Evolutionary conservation across 257 asterid species (phyloP), one percentile per base, ranked within the genome.

Genomic region (Solanum verrucosum): DNA sequence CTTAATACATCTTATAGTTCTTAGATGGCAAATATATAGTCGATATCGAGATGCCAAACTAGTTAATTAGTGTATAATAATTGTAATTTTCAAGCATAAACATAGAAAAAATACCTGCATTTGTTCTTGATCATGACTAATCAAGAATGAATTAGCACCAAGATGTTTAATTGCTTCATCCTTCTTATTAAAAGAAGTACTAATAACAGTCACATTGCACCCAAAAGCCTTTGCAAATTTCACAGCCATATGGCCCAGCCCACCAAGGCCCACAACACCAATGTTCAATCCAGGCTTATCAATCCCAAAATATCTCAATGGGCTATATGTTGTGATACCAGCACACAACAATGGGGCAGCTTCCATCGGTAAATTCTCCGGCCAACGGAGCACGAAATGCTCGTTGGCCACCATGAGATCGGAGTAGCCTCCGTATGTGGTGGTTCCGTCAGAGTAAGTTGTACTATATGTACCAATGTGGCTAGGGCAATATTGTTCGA

Each of bases 201-300:
- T 94, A 33, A 94, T 92, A 2, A 94, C 93, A 0, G 93, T 94
- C 31, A 93, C 94, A 83, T 77, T 90, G 35, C 88, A 46, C 1
- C 95, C 97, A 23, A 93, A 94, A 23, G 97, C 95, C 88, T 93
- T 93, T 2, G 95, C 97, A 40, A 93, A 94, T 86, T 94, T 94
- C 13, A 92, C 97, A 3, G 95, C 94, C 7, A 93, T 60, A 87
- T 93, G 96, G 59, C 95, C 95, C 8, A 94, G 89, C 4, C 96
- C 95, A 27, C 96, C 96, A 27, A 94, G 93, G 23, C 97, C 95
- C 0, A 92, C 95, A 29, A 93, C 87, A 6, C 95, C 97, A 14
- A 93, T 84, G 23, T 88, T 87, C 78, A 88, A 25, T 5, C 95
- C 95, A 3, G 94, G 93, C 87, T 92, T 92, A 88, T 93, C 92